A percentile compares a stretch with the other conserved stretches of the same genome.
Conservation (phyloP, 2,329 filamentous ascomycete genomes). For the Aureobasidium sp. region DNA sequence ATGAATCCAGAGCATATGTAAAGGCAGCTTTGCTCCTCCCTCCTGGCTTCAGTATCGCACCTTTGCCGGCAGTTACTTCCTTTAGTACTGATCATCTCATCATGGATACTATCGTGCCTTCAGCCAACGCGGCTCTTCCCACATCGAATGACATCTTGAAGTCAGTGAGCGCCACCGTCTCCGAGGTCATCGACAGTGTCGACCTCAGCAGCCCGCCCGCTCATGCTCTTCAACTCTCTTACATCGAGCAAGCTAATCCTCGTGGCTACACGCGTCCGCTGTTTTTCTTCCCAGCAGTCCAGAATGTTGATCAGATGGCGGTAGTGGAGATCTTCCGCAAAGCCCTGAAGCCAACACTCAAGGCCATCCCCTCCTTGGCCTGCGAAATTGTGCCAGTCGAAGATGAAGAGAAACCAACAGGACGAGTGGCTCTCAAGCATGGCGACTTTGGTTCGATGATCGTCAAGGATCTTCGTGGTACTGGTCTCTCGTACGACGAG, state of each 20-base stretch:
- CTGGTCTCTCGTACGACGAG: not conserved
- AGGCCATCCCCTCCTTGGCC: not conserved
- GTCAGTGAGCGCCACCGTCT: not conserved
- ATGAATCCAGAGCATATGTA: not conserved
- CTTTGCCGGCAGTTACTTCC: not conserved
- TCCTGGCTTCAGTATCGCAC: not conserved
- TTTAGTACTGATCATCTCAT: not conserved
- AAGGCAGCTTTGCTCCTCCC: not conserved
- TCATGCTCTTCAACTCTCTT: not conserved
- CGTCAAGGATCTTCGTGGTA: not conserved
- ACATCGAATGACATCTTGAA: not conserved
- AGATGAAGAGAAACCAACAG: not conserved
- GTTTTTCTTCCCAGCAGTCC: not conserved
- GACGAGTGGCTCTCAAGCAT: not conserved
- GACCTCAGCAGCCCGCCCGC: not conserved
- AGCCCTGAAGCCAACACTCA: not conserved
- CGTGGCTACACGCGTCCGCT: not conserved
- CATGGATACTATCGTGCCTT: not conserved
- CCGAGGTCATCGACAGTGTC: not conserved
- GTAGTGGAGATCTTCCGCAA: not conserved
- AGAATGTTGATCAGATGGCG: not conserved
- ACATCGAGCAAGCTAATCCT: conserved; percentile 2
- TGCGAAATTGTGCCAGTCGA: not conserved
- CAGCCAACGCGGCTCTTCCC: not conserved
- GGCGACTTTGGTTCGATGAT: not conserved